These are phyloP conservation scores for Aspergillus asperescens DNA, from an alignment of 495 filamentous ascomycete genomes.

Conservation along the genomic window DNA sequence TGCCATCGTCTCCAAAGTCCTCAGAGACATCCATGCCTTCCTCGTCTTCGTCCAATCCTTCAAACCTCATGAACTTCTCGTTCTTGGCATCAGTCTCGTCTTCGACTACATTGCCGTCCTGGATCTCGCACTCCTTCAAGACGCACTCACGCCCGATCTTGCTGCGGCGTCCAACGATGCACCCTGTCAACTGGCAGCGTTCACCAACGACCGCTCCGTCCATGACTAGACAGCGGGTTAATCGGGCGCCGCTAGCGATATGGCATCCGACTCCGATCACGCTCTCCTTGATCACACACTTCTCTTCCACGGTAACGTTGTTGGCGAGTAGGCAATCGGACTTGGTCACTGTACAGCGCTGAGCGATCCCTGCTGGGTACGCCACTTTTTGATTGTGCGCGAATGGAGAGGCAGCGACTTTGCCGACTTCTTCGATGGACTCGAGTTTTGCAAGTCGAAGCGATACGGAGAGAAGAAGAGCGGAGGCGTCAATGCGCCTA, in stretches of 20 bases:
- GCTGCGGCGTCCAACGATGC: constrained; percentile 69
- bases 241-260: constrained; percentile 71
- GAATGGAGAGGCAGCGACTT: constrained; percentile 56
- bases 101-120: constrained; percentile 77
- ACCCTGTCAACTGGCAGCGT: constrained; percentile 70
- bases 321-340: constrained; percentile 72
- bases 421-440: constrained; percentile 60
- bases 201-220: constrained; percentile 79
- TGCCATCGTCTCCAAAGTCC: constrained; percentile 28
- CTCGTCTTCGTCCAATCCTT: constrained; percentile 57
- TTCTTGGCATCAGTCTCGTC: constrained; percentile 78
- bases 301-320: constrained; percentile 80
- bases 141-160: constrained; percentile 70
- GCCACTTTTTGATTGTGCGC: constrained; percentile 75
- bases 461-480: constrained; percentile 72
- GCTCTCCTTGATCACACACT: constrained; percentile 78
- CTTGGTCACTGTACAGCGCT: constrained; percentile 68
- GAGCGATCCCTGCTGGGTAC: constrained; percentile 68
- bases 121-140: constrained; percentile 83
- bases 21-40: constrained; percentile 34
- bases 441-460: constrained; percentile 77
- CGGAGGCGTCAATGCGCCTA: constrained; percentile 79
- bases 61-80: constrained; percentile 81
- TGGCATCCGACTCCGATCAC: constrained; percentile 82
- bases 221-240: constrained; percentile 83